Evolutionary conservation across 495 filamentous ascomycete species (phyloP).

Genomic region (Lindgomyces ingoldianus): DNA sequence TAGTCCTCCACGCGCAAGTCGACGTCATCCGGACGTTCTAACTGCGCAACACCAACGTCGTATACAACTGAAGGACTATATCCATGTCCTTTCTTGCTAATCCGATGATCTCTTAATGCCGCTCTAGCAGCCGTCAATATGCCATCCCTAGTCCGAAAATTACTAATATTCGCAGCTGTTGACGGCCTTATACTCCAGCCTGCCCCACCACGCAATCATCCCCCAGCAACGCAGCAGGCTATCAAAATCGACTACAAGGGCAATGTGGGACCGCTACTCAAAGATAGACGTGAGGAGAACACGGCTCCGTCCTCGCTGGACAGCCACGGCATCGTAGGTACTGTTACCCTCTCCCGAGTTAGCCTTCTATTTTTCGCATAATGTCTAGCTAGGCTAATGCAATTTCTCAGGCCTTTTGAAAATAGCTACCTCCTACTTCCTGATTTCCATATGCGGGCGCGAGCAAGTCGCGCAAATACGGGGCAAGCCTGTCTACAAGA

Average conservation of each 20-base stretch:
- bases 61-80: neutral
- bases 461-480: constrained; percentile 85
- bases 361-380: too few species aligned
- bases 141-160: constrained; percentile 74
- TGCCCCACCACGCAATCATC: constrained; percentile 47
- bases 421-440: constrained; percentile 61
- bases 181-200: constrained; percentile 87
- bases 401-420: constrained; percentile 67
- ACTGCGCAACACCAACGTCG: neutral
- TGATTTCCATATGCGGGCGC: constrained; percentile 79
- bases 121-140: constrained; percentile 47
- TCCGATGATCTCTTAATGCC: neutral
- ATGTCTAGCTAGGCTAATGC: neutral
- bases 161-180: constrained; percentile 76
- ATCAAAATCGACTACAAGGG: constrained; percentile 75
- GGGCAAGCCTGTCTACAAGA: constrained; percentile 77
- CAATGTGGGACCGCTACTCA: constrained; percentile 52
- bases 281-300: constrained; percentile 47
- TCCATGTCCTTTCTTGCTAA: neutral
- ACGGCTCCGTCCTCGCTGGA: constrained; percentile 59
- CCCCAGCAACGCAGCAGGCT: constrained; percentile 47
- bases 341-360: neutral
- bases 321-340: constrained; percentile 84
- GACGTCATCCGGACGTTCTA: neutral
- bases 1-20: neutral